phyloP scores from a whole-genome alignment of 352 stramenopile species.

The Globisporangium yorkense region DNA sequence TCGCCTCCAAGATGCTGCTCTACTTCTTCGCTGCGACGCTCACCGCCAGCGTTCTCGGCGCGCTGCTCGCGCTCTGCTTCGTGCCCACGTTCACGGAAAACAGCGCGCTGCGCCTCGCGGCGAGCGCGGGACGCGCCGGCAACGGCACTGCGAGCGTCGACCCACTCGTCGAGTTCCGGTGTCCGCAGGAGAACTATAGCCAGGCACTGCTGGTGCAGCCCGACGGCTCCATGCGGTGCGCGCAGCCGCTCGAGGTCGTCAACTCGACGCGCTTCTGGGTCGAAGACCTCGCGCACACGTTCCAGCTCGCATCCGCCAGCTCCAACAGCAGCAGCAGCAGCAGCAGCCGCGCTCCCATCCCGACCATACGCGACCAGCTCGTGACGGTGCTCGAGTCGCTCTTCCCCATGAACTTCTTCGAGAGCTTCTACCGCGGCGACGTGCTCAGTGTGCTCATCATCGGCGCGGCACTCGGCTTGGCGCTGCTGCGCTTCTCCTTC shows the following conservation, averaged over 20 bases:
- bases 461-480: conserved; percentile 24
- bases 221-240: conserved; percentile 28
- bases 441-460: conserved; percentile 30
- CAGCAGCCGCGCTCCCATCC: conserved; percentile 15
- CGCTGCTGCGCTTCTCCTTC: conserved; percentile 20
- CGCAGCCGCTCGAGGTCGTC: conserved; percentile 9
- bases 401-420: conserved; percentile 24
- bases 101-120: conserved; percentile 16
- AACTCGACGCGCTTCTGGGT: conserved; percentile 46
- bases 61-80: conserved; percentile 33
- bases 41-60: conserved; percentile 39
- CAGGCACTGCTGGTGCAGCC: conserved; percentile 25
- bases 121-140: neutral
- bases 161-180: conserved; percentile 17
- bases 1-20: conserved; percentile 20
- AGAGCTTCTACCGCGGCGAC: conserved; percentile 23
- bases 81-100: conserved; percentile 26
- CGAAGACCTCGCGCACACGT: conserved; percentile 32
- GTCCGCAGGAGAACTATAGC: conserved; percentile 10
- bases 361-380: conserved; percentile 24
- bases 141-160: neutral
- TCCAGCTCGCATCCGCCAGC: conserved; percentile 8
- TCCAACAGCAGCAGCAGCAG: neutral
- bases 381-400: conserved; percentile 21
- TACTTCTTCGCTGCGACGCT: conserved; percentile 35